Evolutionary conservation across 208 protist species (phyloP).

Genomic region (Acanthamoeba castellanii): DNA sequence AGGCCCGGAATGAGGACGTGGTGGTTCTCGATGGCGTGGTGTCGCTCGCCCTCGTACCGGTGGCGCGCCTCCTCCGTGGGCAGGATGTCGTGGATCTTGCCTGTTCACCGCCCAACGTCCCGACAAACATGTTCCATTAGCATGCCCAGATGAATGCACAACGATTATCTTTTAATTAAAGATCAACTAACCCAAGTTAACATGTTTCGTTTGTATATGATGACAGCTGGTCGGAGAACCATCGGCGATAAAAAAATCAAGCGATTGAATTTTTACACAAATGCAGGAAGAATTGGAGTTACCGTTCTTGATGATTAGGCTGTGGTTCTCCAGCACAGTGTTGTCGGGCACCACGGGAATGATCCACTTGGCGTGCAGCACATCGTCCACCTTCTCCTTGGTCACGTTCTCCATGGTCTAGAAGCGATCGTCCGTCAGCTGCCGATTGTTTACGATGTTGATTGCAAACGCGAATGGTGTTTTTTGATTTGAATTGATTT

Average conservation of each 20-base stretch:
- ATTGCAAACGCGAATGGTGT: too few relatives aligned
- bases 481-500: too few relatives aligned
- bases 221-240: too few relatives aligned
- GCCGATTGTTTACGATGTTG: too few relatives aligned
- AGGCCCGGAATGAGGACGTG: conserved; percentile 83
- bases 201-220: too few relatives aligned
- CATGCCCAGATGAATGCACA: too few relatives aligned
- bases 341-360: conserved; percentile 81
- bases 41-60: background rate
- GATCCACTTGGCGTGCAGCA: conserved; percentile 83
- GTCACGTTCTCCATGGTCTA: background rate
- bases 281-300: background rate
- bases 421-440: background rate
- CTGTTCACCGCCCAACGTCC: background rate
- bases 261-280: background rate
- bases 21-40: conserved; percentile 23
- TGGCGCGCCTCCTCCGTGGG: conserved; percentile 33
- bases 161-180: too few relatives aligned
- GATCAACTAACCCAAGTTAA: too few relatives aligned
- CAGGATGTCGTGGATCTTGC: conserved; percentile 58
- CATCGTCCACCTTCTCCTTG: conserved; percentile 70
- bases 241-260: too few relatives aligned
- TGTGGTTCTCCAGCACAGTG: conserved; percentile 80
- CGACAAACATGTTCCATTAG: too few relatives aligned
- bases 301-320: conserved; percentile 75